Evolutionary conservation across 768 basidiomycete genomes (phyloP).

Genomic region (Kwoniella pini): DNA sequence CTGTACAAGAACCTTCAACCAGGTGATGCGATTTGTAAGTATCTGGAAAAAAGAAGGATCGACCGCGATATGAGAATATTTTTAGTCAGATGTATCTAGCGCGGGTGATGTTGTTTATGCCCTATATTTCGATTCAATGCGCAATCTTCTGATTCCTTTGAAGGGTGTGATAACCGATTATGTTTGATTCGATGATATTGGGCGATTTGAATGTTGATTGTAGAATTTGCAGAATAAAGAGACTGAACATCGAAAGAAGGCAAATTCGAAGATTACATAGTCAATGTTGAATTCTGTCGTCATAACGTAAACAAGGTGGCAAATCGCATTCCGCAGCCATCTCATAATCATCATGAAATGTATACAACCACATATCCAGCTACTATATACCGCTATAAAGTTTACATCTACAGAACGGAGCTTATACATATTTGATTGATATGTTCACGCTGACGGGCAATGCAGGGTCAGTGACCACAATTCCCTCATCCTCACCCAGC

Average conservation of each 20-base stretch:
- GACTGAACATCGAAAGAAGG: neutral
- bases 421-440: slow-evolving; percentile 50
- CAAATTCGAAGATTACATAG: neutral
- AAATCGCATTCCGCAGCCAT: neutral
- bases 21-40: no score
- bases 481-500: slow-evolving; percentile 70
- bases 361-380: no score
- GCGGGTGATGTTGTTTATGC: no score
- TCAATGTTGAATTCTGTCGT: neutral
- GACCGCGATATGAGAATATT: no score
- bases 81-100: no score
- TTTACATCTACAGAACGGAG: neutral
- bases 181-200: no score
- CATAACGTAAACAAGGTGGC: slow-evolving; percentile 7
- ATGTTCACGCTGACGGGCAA: slow-evolving; percentile 77
- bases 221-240: neutral
- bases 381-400: neutral
- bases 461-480: slow-evolving; percentile 83
- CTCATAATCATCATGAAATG: neutral
- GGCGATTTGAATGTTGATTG: no score
- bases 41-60: no score
- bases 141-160: no score
- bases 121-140: no score
- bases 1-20: no score
- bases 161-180: no score